These are phyloP conservation scores for Kingdonia uniflora DNA, from an alignment of 164 flowering plant genomes.

Conservation along the genomic window DNA sequence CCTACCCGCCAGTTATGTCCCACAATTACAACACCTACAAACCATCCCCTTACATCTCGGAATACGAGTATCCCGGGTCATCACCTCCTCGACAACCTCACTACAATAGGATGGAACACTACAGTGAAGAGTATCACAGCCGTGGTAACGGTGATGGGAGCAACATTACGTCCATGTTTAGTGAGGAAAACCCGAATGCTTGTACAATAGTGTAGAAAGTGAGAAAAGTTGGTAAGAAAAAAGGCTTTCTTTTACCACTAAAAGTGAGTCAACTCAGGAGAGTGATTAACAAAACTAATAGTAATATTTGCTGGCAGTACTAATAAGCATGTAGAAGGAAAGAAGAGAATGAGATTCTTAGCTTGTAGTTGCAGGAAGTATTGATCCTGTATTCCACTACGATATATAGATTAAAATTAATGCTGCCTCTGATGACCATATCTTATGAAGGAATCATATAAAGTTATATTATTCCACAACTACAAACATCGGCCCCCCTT, in stretches of 20 bases:
- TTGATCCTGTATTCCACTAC: conserved; percentile 33
- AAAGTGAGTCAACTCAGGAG: conserved; percentile 11
- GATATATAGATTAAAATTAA: conserved; percentile 11
- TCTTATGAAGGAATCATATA: conserved; percentile 7
- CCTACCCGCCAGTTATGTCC: conserved; percentile 21
- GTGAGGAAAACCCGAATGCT: conserved; percentile 95
- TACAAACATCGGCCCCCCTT: background rate
- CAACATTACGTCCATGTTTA: conserved; percentile 60
- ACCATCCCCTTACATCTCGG: conserved; percentile 60
- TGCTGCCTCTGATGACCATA: conserved; percentile 6
- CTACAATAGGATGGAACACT: conserved; percentile 31
- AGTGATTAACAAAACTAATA: conserved; percentile 9
- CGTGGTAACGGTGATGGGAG: conserved; percentile 34
- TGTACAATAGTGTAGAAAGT: conserved; percentile 50
- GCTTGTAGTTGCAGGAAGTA: conserved; percentile 32
- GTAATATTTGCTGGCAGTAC: conserved; percentile 1
- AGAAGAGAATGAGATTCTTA: conserved; percentile 29
- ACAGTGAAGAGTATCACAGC: conserved; percentile 31
- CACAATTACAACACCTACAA: conserved; percentile 34
- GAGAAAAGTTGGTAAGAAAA: background rate
- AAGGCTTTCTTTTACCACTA: conserved; percentile 8
- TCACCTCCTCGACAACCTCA: conserved; percentile 28
- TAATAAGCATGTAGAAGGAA: conserved; percentile 5
- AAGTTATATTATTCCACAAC: conserved; percentile 9
- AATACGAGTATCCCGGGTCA: conserved; percentile 29